Evolutionary conservation across 176 grass and related monocot genomes (phyloP), one percentile per base, ranked within the genome.

Genomic region (Paspalum notatum): DNA sequence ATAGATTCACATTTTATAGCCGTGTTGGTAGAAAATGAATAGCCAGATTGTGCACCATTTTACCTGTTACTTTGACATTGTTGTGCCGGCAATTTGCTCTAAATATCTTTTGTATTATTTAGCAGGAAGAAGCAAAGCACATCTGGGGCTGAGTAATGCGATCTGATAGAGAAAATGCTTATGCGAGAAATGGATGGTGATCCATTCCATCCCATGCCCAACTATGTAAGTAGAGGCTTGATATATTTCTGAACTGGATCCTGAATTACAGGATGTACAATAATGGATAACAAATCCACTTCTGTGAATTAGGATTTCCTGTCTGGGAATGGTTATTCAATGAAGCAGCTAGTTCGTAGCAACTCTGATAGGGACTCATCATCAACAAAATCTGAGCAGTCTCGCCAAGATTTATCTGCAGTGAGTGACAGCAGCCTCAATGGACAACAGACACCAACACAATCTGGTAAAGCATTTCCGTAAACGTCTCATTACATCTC

Each of bases 401-500:
- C 89, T 26, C 54, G 65, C 49, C 90, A 88, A 78, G 90, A 90
- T 20, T 68, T 72, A 72, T 92, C 93, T 59, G 89, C 50, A 82
- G 78, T 66, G 47, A 91, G 92, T 24, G 90, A 92, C 78, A 84
- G 62, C 83, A 96, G 85, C 73, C 83, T 88, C 18, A 73, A 75
- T 40, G 85, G 85, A 84, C 73, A 88, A 57, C 52, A 78, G 37
- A 78, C 68, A 77, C 87, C 82, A 62, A 65, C 60, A 15, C 85
- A 90, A 70, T 88, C 93, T 79, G 93, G 93, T 96, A 96, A 66
- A 20, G 8, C 9, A 48, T 71, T 85, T 71, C 50, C 7, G 6
- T 16, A n/a, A n/a, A 52, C 5, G 0, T 25, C 26, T 25, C 26
- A 54, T 61, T 27, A 78, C 53, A 13, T 56, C 0, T 24, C 13